These are phyloP conservation scores for Climacium dendroides DNA, from an alignment of 225 moss, liverwort and hornwort species.

Conservation along the genomic window DNA sequence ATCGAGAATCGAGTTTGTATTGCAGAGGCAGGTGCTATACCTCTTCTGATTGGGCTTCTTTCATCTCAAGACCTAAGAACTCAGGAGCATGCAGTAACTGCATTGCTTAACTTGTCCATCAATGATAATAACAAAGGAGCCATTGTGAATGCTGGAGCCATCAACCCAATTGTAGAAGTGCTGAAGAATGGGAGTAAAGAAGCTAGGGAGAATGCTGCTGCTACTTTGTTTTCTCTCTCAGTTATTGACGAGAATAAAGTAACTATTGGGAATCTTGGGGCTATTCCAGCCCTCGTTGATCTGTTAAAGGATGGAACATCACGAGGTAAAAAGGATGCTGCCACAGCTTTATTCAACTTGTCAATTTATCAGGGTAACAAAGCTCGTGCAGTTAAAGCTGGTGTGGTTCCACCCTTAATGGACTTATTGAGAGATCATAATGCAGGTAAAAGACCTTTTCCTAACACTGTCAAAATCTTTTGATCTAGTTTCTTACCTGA, in stretches of 20 bases:
- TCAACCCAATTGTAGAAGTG: conserved; percentile 61
- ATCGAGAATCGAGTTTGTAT: neutral
- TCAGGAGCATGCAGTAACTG: conserved; percentile 59
- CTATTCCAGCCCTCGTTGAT: conserved; percentile 58
- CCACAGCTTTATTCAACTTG: neutral
- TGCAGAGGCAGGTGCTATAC: neutral
- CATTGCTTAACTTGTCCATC: conserved; percentile 58
- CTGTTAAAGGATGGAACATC: conserved; percentile 46
- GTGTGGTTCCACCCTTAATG: neutral
- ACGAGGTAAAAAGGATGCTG: conserved; percentile 55
- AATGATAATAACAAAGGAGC: conserved; percentile 49
- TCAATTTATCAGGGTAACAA: neutral
- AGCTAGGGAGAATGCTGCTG: conserved; percentile 60
- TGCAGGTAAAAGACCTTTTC: neutral
- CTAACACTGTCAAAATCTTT: neutral
- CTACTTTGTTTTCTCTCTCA: conserved; percentile 56
- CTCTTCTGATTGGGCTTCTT: neutral
- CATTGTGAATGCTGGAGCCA: conserved; percentile 49
- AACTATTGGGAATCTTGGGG: conserved; percentile 43
- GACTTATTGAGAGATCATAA: neutral
- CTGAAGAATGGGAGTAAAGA: conserved; percentile 58
- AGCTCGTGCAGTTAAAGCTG: neutral
- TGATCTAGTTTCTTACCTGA: neutral
- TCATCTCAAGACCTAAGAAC: neutral
- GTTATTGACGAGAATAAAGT: conserved; percentile 57